Evolutionary conservation across 805 yeast species (phyloP), one percentile per base, ranked within the genome.

Genomic region (Candida railenensis): DNA sequence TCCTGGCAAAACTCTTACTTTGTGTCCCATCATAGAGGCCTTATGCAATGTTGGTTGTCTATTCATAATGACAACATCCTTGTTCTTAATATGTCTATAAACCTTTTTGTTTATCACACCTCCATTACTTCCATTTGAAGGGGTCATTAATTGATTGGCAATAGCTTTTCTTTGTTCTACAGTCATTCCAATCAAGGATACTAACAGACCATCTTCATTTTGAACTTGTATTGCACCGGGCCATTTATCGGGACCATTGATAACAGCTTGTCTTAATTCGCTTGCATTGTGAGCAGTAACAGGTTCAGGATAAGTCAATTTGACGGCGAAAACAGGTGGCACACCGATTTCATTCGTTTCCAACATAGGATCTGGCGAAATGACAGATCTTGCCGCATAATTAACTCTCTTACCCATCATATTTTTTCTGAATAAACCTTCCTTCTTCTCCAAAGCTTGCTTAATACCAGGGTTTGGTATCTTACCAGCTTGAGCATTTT

Each of bases 351-450:
- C 97, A 64, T 91, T 89, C 12, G 99, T 95, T 73, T 94, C 99
- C 57, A 94, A 78, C 74, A 87, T 94, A 47, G 99, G 99, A 72
- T 94, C 99, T 4, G 98, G 98, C 4, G 98, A 91, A 70, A 94
- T 94, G 59, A 94, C 99, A 8, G 99, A 92, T 72, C 99, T 89
- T 43, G 99, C 99, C 45, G 98, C 97, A 62, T 89, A 92, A 67
- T 94, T 95, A 49, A 94, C 99, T 76, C 99, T 90, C 77, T 94
- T 94, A 65, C 99, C 99, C 99, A 94, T 94, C 99, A 94, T 94
- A 63, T 94, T 96, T 66, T 92, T 94, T 76, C 99, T 83, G 77
- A 94, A 94, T 53, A 92, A 76, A 65, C 99, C 99, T 71, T 94
- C 99, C 66, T 94, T 94, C 83, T 94, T 92, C 69, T 94, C 99